Evolutionary conservation across 2,329 filamentous ascomycete genomes (phyloP).

Genomic region (Capronia coronata): DNA sequence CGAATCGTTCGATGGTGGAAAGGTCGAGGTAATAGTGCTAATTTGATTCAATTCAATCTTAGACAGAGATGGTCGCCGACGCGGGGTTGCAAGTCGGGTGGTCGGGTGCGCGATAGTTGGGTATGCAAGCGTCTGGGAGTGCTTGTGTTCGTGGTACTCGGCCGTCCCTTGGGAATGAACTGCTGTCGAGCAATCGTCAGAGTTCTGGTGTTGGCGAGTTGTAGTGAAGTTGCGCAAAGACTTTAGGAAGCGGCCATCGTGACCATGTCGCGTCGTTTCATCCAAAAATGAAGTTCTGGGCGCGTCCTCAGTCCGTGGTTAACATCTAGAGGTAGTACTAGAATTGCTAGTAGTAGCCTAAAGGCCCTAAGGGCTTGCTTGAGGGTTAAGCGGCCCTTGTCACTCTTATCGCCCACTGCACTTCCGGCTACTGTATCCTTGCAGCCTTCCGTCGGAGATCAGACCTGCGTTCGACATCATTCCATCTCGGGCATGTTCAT

Average conservation of each 20-base stretch:
- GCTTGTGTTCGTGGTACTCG: neutral
- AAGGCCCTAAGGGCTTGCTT: no score
- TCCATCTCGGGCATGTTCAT: conserved; percentile 4
- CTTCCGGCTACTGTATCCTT: no score
- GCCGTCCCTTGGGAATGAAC: neutral
- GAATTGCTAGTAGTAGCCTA: no score
- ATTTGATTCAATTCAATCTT: no score
- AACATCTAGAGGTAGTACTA: no score
- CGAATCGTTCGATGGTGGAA: neutral
- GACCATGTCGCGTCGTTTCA: neutral
- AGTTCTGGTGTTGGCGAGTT: neutral
- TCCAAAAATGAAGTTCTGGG: neutral
- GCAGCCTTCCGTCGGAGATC: neutral
- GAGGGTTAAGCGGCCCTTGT: no score
- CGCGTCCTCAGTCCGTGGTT: no score
- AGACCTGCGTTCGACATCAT: conserved; percentile 13
- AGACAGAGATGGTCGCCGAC: neutral
- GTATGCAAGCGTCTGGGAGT: neutral
- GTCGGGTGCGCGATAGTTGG: neutral
- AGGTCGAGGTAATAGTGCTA: neutral
- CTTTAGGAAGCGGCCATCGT: neutral
- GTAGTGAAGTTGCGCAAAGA: no score
- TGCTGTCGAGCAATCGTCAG: neutral
- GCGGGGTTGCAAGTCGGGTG: neutral
- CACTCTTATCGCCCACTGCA: neutral